phyloP scores from a whole-genome alignment of 2,329 filamentous ascomycete genomes.

The Davidsoniella virescens region DNA sequence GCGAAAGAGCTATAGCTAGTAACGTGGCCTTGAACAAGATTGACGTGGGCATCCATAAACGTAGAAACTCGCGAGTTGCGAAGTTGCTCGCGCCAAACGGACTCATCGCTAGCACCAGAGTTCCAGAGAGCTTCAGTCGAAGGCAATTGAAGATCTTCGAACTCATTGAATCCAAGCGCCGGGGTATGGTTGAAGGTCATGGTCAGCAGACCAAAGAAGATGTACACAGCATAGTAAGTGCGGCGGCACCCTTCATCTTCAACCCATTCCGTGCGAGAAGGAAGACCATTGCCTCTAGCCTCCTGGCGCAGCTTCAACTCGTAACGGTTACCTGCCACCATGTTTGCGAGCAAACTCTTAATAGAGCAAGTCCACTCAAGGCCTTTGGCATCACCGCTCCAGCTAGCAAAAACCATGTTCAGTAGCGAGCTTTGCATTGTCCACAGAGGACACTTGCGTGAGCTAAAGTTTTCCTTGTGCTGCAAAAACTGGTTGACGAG shows the following conservation, averaged over 20 bases:
- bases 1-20: constrained; percentile 92
- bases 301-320: constrained; percentile 89
- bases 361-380: constrained; percentile 98
- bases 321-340: constrained; percentile 95
- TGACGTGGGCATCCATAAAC: constrained; percentile 87
- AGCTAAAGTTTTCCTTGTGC: constrained; percentile 98
- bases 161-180: constrained; percentile 95
- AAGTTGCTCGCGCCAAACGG: constrained; percentile 58
- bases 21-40: constrained; percentile 82
- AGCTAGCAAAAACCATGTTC: constrained; percentile 98
- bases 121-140: constrained; percentile 95
- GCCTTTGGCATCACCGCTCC: constrained; percentile 95
- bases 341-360: constrained; percentile 93
- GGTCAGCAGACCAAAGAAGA: constrained; percentile 92
- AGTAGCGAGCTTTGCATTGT: constrained; percentile 93
- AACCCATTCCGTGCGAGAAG: constrained; percentile 80
- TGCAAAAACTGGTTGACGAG: constrained; percentile 93
- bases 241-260: constrained; percentile 92
- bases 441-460: constrained; percentile 91
- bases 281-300: constrained; percentile 58
- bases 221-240: constrained; percentile 97
- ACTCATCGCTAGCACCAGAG: constrained; percentile 59
- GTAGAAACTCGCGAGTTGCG: constrained; percentile 61
- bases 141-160: constrained; percentile 80
- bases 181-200: constrained; percentile 96